These are phyloP conservation scores for Nothomitra cinnamomea DNA, from an alignment of 2,329 filamentous ascomycete species.

Conservation along the genomic window DNA sequence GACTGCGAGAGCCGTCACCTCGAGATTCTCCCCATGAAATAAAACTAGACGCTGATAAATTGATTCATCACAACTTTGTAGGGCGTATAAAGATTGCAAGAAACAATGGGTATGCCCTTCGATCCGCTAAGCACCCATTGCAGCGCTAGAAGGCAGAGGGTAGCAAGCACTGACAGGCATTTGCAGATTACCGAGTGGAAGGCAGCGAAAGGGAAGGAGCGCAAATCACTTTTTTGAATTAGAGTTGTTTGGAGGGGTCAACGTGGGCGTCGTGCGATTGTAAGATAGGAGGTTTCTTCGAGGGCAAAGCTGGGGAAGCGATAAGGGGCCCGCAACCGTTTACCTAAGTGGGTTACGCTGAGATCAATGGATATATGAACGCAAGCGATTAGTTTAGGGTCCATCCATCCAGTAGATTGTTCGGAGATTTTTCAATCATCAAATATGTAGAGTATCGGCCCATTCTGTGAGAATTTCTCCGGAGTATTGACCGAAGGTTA, in stretches of 20 bases:
- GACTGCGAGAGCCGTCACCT: neutral
- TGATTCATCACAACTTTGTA: neutral
- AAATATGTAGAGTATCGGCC: too few relatives aligned
- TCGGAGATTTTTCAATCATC: too few relatives aligned
- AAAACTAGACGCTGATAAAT: neutral
- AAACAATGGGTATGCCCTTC: constrained; percentile 6
- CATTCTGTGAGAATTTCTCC: too few relatives aligned
- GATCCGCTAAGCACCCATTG: neutral
- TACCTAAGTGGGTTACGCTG: too few relatives aligned
- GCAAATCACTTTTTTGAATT: neutral
- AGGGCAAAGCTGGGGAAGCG: neutral
- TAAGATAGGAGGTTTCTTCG: neutral
- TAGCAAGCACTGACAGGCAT: neutral
- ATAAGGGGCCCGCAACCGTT: too few relatives aligned
- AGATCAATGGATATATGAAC: too few relatives aligned
- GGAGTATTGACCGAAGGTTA: too few relatives aligned
- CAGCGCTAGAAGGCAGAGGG: neutral
- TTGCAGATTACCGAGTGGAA: constrained; percentile 4
- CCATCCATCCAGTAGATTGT: too few relatives aligned
- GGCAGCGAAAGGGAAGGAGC: neutral
- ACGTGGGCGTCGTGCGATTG: neutral
- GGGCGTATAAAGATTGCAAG: constrained; percentile 8
- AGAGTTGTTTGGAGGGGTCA: neutral
- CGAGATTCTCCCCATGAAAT: too few relatives aligned
- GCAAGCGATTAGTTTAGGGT: too few relatives aligned